These are phyloP conservation scores for Rhodofomes roseus DNA, from an alignment of 1,284 basidiomycete genomes.

Conservation along the genomic window DNA sequence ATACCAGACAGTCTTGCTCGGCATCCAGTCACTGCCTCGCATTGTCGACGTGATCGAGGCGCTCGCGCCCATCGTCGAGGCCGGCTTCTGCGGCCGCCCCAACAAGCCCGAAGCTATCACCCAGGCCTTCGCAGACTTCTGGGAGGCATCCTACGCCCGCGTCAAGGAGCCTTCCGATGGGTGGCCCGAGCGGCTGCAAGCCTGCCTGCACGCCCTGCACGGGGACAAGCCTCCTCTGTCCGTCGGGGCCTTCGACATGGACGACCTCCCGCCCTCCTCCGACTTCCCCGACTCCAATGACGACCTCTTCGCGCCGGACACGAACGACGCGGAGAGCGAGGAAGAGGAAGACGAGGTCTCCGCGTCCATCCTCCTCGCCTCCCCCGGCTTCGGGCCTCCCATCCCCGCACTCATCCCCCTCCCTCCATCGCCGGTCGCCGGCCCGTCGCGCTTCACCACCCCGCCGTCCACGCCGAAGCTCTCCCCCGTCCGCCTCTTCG, in stretches of 20 bases:
- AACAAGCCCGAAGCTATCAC: constrained; percentile 37
- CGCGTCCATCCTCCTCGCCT: constrained; percentile 1
- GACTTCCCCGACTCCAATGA: constrained; percentile 1
- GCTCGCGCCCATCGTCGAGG: constrained; percentile 47
- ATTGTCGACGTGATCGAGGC: constrained; percentile 35
- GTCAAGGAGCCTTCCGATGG: constrained; percentile 38
- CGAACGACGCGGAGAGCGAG: constrained; percentile 14
- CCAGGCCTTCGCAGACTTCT: constrained; percentile 56
- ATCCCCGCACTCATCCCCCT: constrained; percentile 8
- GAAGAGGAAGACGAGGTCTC: constrained; percentile 16
- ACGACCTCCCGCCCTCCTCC: constrained; percentile 7
- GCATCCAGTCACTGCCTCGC: constrained; percentile 42
- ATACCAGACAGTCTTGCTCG: constrained; percentile 53
- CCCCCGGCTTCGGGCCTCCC: constrained; percentile 3
- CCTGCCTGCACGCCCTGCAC: constrained; percentile 15
- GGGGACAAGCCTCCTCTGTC: constrained; percentile 10
- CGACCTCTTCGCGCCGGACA: constrained; percentile 3
- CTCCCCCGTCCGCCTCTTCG: constrained; percentile 11
- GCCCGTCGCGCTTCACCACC: constrained; percentile 12
- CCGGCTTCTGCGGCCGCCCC: constrained; percentile 46
- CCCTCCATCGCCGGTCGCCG: constrained; percentile 12
- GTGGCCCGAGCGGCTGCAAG: constrained; percentile 40
- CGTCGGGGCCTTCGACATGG: constrained; percentile 13
- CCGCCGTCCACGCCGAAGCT: constrained; percentile 17
- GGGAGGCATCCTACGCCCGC: constrained; percentile 44